Base-by-base conservation (phyloP, 306 rosid genomes). In the Crataegus laevigata region DNA sequence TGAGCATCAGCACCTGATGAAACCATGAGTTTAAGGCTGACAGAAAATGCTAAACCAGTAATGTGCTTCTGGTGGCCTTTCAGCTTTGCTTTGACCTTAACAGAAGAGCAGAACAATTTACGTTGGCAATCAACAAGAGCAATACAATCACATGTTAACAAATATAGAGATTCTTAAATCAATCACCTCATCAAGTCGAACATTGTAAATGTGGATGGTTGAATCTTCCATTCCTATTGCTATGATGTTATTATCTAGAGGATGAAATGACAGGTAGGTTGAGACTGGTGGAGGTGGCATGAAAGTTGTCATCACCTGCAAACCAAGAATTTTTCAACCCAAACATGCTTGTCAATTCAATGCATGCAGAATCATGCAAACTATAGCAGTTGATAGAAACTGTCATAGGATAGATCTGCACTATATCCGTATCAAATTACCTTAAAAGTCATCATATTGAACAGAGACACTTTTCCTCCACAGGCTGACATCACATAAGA, bases 201-300 rank as follows among this genome's bases (percentile, higher is more conserved):
- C 96, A 79, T 88, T 90, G 80, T 90, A 90, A 72, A 90, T 88
- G 64, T 88, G 89, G 82, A 90, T 88, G 21, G 89, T 80, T 43
- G 96, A 88, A 75, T 90, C 96, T 75, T 88, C 93, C 89, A 89
- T 88, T 73, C 96, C 96, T 72, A 90, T 88, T 71, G 93, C 96
- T 68, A 90, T 87, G 81, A 90, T 87, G 81, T 90, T 88, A 74
- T 90, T 90, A 82, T 90, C 96, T 69, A 74, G 83, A 61, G 96
- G 96, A 75, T 90, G 96, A 82, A 90, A 90, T 60, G 93, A 91
- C 54, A 90, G 79, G 73, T 78, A 90, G 74, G 93, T 87, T 72
- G 96, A 83, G 34, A 88, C 87, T 30, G 96, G 96, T 64, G 96
- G 91, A 15, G 96, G 91, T 25, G 90, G 69, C 93, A 90, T 88